Evolutionary conservation across 176 grass and related monocot genomes (phyloP).

Genomic region (Juncus effusus): DNA sequence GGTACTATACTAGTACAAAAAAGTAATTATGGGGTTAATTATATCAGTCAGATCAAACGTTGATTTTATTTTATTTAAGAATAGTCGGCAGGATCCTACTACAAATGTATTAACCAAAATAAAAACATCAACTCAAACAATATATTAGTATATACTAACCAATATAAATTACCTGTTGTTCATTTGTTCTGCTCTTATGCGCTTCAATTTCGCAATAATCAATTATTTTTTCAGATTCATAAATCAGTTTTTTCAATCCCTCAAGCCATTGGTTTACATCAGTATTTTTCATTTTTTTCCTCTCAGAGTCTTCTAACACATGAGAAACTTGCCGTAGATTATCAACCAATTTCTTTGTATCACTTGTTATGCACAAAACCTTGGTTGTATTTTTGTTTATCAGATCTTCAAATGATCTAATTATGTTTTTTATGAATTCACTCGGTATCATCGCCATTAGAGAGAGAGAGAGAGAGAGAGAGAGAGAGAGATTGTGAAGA

Average conservation of each 20-base stretch:
- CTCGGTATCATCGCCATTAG: slow-evolving; percentile 48
- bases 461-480: slow-evolving; percentile 19
- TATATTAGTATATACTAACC: no score
- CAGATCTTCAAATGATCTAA: slow-evolving; percentile 23
- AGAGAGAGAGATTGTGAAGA: slow-evolving; percentile 3
- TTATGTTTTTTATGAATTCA: slow-evolving; percentile 43
- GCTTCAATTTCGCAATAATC: slow-evolving; percentile 40
- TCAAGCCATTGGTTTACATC: slow-evolving; percentile 38
- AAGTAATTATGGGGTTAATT: no score
- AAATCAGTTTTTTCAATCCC: slow-evolving; percentile 34
- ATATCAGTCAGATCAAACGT: no score
- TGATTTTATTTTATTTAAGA: no score
- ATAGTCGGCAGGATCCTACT: no score
- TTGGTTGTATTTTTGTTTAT: slow-evolving; percentile 10
- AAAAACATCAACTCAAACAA: no score
- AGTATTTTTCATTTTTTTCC: slow-evolving; percentile 26
- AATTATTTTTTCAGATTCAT: slow-evolving; percentile 38
- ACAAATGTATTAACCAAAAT: no score
- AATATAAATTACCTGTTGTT: slow-evolving; percentile 30
- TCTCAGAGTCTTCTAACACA: slow-evolving; percentile 39
- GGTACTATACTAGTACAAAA: no score
- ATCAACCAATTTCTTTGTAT: slow-evolving; percentile 21
- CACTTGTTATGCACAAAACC: slow-evolving; percentile 35
- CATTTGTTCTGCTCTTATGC: slow-evolving; percentile 14
- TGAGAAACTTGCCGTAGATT: slow-evolving; percentile 32